Conservation (phyloP, 495 filamentous ascomycete genomes). For the Lophium mytilinum region DNA sequence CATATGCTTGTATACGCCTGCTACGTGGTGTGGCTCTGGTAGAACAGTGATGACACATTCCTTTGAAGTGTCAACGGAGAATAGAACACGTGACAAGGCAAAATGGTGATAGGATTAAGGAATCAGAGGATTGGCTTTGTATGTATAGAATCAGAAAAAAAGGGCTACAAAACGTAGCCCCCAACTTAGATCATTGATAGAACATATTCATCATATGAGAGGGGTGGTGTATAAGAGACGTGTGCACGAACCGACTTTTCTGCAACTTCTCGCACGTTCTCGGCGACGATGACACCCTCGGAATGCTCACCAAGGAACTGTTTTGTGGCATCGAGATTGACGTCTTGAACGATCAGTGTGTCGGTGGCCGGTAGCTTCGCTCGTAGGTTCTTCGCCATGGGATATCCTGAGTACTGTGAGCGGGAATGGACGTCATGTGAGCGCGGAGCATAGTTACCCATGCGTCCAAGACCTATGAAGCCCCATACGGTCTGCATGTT, state of each 20-base stretch:
- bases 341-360: constrained; percentile 40
- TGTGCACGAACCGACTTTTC: constrained; percentile 38
- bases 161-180: constrained; percentile 29
- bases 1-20: constrained; percentile 33
- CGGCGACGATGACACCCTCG: constrained; percentile 30
- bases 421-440: constrained; percentile 1
- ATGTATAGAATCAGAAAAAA: constrained; percentile 29
- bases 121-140: constrained; percentile 41
- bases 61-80: constrained; percentile 12
- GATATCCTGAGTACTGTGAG: constrained; percentile 35
- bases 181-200: constrained; percentile 42
- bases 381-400: constrained; percentile 46
- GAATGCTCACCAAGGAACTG: constrained; percentile 32
- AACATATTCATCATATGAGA: constrained; percentile 30
- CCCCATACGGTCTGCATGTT: constrained; percentile 30
- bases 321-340: constrained; percentile 35
- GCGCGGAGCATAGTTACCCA: constrained; percentile 27
- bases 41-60: constrained; percentile 38
- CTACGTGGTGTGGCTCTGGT: constrained; percentile 34
- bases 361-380: constrained; percentile 34
- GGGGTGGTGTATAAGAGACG: background rate
- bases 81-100: background rate
- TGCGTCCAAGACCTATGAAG: constrained; percentile 38
- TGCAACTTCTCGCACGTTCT: constrained; percentile 36
- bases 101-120: background rate